Evolutionary conservation across 108 stramenopile genomes (phyloP), one percentile per base, ranked within the genome.

Genomic region (Skeletonema potamos): DNA sequence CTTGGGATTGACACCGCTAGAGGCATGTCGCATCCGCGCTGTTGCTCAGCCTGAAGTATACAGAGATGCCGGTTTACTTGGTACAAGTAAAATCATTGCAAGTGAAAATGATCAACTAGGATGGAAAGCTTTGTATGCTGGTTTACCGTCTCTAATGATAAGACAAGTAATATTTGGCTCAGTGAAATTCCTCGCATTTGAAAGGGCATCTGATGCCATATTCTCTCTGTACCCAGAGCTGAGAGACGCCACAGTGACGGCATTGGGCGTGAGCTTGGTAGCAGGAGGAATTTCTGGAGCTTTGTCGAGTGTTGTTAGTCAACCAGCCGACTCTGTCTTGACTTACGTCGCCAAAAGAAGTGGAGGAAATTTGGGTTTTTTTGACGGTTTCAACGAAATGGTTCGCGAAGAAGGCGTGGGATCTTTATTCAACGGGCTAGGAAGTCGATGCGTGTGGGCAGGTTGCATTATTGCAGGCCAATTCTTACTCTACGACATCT

Each of bases 131-230:
- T 64, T 94, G 55, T 98, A 95, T 79, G 79, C 92, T 11, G 94
- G 96, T n/a, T 81, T 98, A 12, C 94, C 92, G 2, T 92, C 95
- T 0, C 83, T 98, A 15, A 63, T 98, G 73, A 79, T 92, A n/a
- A 84, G 97, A 3, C 97, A 98, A 80, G 79, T 80, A 11, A 94
- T 96, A 55, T 98, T 98, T 73, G 97, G 97, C 32, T 90, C 90
- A 32, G 85, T 98, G 64, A 98, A 97, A 60, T 98, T 98, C 67
- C 69, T 98, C 3, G 86, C 94, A 12, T 98, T 96, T 84, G 97
- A 98, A 74, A 85, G 84, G 48, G 90, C 90, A 34, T 90, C 89
- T 17, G 95, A 90, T 22, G 85, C 76, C 29, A 88, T 92, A 46
- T 93, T 79, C 72, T 10, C 36, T 9, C 59, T 67, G 8, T 82